Conservation (phyloP, 2,329 filamentous ascomycete genomes). For the Talaromyces marneffei region DNA sequence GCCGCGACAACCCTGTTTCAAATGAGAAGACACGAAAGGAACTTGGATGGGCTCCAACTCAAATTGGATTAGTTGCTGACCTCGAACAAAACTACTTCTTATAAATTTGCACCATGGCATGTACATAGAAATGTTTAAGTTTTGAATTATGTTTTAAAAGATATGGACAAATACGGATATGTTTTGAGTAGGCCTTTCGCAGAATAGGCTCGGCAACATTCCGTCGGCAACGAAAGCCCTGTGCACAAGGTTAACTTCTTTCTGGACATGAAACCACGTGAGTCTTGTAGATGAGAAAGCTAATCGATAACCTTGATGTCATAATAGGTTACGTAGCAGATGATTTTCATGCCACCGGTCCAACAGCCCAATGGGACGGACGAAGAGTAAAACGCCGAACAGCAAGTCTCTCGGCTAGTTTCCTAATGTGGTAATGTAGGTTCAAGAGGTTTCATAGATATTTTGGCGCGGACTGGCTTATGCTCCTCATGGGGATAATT, state of each 20-base stretch:
- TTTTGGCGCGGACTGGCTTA: not conserved
- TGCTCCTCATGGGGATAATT: not conserved
- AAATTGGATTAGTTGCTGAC: slow-evolving; percentile 25
- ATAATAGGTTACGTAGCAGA: not conserved
- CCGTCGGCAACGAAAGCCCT: not conserved
- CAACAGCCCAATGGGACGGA: not conserved
- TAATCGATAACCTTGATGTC: not conserved
- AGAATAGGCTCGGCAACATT: not conserved
- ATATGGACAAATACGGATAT: not conserved
- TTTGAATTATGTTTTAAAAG: not conserved
- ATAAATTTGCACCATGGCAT: not conserved
- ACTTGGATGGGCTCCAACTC: slow-evolving; percentile 32
- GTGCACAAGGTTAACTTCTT: not conserved
- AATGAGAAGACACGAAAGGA: slow-evolving; percentile 32
- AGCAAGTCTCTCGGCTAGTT: not conserved
- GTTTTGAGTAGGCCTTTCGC: not conserved
- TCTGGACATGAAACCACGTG: not conserved
- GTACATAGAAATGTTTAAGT: not conserved
- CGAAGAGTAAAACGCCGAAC: not conserved
- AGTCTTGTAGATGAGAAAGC: not conserved
- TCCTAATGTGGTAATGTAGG: not conserved
- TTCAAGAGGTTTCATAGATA: not conserved
- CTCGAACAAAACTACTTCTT: slow-evolving; percentile 18
- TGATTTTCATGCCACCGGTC: not conserved
- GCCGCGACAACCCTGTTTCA: slow-evolving; percentile 29